Base-by-base conservation (phyloP, 2,329 filamentous ascomycete genomes). In the Myrmaecium sp. region DNA sequence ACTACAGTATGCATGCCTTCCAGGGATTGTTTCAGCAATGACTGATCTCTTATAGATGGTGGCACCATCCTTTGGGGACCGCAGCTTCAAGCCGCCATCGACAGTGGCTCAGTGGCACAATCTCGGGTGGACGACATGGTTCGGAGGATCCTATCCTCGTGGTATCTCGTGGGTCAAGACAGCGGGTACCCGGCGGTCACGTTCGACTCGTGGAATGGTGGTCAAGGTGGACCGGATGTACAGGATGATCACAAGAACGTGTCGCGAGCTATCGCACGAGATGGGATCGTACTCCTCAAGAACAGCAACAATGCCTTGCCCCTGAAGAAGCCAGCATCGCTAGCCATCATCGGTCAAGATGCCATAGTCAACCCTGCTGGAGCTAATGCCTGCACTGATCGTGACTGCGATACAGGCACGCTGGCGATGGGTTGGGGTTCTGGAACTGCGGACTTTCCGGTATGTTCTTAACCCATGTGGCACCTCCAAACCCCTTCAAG, bases 351-450 rank as follows among this genome's bases (percentile, higher is more conserved):
- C 39, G 86, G 86, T 12, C 74, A 81, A 27, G 86, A 95, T 49
- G 78, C 83, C 10, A 78, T 78, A 1, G 62, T 73, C 10, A 86
- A 79, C 44, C 60, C 65, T 0, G 62, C 61, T 13, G 86, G 86
- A 1, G 73, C 79, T 14, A 93, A 94, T 41, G 72, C 76, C 15
- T 94, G 83, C 43, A 32, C 43, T 6, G 77, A 91, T 50, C 69
- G 78, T 16, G 69, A 49, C 41, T 74, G 60, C 46, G 59, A 54
- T 46, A 62, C 66, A 21, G 69, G 69, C 9, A 72, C 68, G 3
- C 55, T 79, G 4, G 72, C 69, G 10, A 75, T 76, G 68, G 73
- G 70, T 21, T 74, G 72, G 66, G 72, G 73, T 1, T 68, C 62
- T 14, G 70, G 71, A 5, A 58, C 64, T 3, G 62, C 61, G 4